Base-by-base conservation (phyloP, 2,329 filamentous ascomycete genomes). In the Ophiobolus disseminans region DNA sequence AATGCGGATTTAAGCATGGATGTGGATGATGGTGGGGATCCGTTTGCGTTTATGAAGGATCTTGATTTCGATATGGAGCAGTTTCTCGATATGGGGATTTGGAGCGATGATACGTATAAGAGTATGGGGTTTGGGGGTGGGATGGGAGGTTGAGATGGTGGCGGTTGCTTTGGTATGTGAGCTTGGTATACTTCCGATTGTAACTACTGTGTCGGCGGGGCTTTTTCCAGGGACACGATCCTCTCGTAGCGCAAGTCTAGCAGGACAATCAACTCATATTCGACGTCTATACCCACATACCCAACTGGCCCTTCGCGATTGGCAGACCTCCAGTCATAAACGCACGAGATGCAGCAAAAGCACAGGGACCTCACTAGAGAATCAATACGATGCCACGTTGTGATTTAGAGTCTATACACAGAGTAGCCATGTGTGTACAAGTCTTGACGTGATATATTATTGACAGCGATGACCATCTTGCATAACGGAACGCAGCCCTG, bases 31-130 rank as follows among this genome's bases (percentile, higher is more conserved):
- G 32, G 26, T 5, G 20, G 14, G 10, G 66, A 66, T 21, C 57
- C 64, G 1, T 61, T 69, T 36, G 48, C 55, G 1, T 55, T 63
- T 2, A 60, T 70, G 59, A 62, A 48, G 21, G 44, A 50, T 37
- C 23, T 34, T 3, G 62, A 72, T 36, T 67, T 72, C 36, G 68
- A 72, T 28, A 66, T 71, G 60, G 67, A 68, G 25, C 58, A 59
- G 13, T 65, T 72, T 25, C 62, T 71, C n/a, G 67, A 71, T 19
- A 58, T 62, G 40, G 64, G 67, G 3, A 63, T 70, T 4, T 72
- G 66, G 65, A 60, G 67, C 1, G 62, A 63, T 19, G 59, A 65
- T 4, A 52, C 31, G 14, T 70, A 70, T 39, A 39, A 55, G 20
- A 55, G 52, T n/a, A 63, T 72, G 63, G 58, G 61, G 0, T 69